Percentiles rank a stretch among this genome's conserved stretches.
Evolutionary conservation across 345 rosid genomes (phyloP).

Genomic region (Linum lewisii): DNA sequence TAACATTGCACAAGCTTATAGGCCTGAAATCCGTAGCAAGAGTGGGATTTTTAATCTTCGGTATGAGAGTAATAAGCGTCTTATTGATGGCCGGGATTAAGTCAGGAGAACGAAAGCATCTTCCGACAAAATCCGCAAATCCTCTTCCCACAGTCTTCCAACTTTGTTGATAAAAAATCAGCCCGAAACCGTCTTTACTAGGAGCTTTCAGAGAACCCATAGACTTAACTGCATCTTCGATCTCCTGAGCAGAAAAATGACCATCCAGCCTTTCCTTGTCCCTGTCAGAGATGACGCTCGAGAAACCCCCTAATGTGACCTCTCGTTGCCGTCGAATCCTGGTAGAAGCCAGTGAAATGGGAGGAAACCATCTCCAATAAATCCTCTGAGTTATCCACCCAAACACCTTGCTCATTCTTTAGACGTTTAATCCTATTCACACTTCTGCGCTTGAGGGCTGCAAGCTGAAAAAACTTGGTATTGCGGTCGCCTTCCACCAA

Average conservation of each 20-base stretch:
- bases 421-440: neutral
- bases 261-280: neutral
- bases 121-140: neutral
- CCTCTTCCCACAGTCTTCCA: neutral
- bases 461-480: neutral
- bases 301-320: neutral
- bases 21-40: neutral
- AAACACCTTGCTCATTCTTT: neutral
- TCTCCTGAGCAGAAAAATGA: neutral
- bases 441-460: neutral
- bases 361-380: neutral
- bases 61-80: neutral
- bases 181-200: too few species aligned
- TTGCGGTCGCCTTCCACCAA: neutral
- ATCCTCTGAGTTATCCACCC: neutral
- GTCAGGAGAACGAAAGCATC: neutral
- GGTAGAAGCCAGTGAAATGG: neutral
- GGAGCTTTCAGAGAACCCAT: too few species aligned
- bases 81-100: neutral
- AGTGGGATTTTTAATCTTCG: neutral
- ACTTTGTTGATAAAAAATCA: too few species aligned
- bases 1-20: neutral
- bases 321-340: neutral
- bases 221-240: neutral
- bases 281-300: too few species aligned